Evolutionary conservation across 2,329 filamentous ascomycete genomes (phyloP).

Genomic region (Paracoccidioides lutzii): DNA sequence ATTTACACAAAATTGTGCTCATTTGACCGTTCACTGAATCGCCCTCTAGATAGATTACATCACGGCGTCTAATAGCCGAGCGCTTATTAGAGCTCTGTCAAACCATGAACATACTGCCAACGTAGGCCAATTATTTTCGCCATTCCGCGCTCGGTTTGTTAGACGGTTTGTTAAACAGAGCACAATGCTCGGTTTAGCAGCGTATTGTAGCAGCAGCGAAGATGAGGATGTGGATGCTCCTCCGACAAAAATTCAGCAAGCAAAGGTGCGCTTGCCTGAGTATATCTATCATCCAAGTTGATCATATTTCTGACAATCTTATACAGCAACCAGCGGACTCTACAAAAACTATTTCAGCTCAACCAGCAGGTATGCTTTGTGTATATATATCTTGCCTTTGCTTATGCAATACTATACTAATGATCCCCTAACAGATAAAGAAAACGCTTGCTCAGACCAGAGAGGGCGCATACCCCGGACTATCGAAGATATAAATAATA

Average conservation of each 20-base stretch:
- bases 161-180: neutral
- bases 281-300: neutral
- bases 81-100: neutral
- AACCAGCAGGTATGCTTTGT: neutral
- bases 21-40: neutral
- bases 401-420: neutral
- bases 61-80: neutral
- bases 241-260: conserved; percentile 6
- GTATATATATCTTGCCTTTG: neutral
- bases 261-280: conserved; percentile 4
- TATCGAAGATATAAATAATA: neutral
- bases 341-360: neutral
- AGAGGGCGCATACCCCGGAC: neutral
- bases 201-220: conserved; percentile 35
- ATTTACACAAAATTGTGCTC: neutral
- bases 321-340: neutral
- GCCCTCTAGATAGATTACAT: no score
- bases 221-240: conserved; percentile 22
- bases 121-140: neutral
- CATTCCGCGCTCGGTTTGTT: neutral
- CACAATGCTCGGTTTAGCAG: conserved; percentile 29
- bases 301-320: neutral
- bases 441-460: neutral
- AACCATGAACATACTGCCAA: neutral
- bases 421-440: neutral